phyloP scores from a whole-genome alignment of 805 yeast species.

The Lipomyces kockii region DNA sequence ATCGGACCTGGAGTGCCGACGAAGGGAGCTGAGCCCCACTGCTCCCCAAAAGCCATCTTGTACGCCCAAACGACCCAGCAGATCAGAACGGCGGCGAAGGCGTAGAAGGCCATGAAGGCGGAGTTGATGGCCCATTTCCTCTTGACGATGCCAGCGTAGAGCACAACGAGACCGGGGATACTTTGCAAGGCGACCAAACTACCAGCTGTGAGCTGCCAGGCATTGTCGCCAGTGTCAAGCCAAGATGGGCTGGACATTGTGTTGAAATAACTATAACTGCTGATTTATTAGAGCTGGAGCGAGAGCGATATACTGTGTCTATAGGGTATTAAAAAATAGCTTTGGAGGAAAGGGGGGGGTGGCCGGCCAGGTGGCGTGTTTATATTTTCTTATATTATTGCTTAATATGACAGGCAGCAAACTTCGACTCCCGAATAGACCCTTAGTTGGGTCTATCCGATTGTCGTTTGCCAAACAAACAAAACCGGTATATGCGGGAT shows the following conservation, averaged over 20 bases:
- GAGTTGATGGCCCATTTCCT: conserved; percentile 13
- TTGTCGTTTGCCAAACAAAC: too few relatives aligned
- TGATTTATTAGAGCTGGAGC: too few relatives aligned
- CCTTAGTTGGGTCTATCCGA: too few relatives aligned
- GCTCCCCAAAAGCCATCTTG: conserved; percentile 8
- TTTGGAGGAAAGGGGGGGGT: too few relatives aligned
- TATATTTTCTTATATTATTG: too few relatives aligned
- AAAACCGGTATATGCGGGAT: too few relatives aligned
- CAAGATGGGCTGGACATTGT: background rate
- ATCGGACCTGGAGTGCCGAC: conserved; percentile 8
- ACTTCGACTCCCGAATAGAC: too few relatives aligned
- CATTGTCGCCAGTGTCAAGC: conserved; percentile 13
- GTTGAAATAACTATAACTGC: too few relatives aligned
- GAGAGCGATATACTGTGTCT: too few relatives aligned
- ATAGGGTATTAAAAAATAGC: too few relatives aligned
- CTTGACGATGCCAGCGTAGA: conserved; percentile 13
- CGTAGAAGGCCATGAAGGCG: conserved; percentile 14
- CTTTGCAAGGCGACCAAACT: conserved; percentile 11
- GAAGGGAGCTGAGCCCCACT: conserved; percentile 4
- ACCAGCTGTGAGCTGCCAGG: conserved; percentile 11
- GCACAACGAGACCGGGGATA: conserved; percentile 5
- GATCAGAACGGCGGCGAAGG: conserved; percentile 9
- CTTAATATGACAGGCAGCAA: too few relatives aligned
- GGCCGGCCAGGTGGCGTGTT: too few relatives aligned
- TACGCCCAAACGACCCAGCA: conserved; percentile 8